Conservation (phyloP, 208 protist species). For the Acanthamoeba sp. region DNA sequence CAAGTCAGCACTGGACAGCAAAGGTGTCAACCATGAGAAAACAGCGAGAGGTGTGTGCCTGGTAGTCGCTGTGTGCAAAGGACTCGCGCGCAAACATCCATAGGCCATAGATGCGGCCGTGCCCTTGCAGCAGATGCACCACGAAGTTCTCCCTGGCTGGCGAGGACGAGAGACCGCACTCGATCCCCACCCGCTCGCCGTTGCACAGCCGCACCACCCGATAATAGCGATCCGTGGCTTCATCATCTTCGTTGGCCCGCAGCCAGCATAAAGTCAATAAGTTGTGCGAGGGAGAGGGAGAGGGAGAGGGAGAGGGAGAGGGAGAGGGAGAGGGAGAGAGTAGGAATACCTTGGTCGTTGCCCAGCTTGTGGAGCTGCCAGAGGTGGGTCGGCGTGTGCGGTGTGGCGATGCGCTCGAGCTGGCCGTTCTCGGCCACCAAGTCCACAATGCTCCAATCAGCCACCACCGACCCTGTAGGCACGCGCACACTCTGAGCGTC, state of each 20-base stretch:
- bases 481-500: neutral
- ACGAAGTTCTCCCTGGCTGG: neutral
- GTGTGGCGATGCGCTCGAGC: slow-evolving; percentile 1
- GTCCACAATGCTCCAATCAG: neutral
- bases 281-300: too few species aligned
- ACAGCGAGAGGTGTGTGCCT: neutral
- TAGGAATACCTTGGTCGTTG: neutral
- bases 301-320: too few species aligned
- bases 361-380: neutral
- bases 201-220: neutral
- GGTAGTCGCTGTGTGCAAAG: neutral
- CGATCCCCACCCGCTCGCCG: slow-evolving; percentile 1
- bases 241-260: neutral
- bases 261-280: too few species aligned
- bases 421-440: neutral
- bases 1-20: too few species aligned
- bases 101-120: neutral
- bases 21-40: too few species aligned
- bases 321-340: neutral
- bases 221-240: neutral
- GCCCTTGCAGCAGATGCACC: neutral
- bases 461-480: neutral
- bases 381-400: neutral
- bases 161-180: neutral
- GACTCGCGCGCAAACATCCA: neutral